phyloP scores from a whole-genome alignment of 2,329 filamentous ascomycete genomes.

The Fusarium sp. region DNA sequence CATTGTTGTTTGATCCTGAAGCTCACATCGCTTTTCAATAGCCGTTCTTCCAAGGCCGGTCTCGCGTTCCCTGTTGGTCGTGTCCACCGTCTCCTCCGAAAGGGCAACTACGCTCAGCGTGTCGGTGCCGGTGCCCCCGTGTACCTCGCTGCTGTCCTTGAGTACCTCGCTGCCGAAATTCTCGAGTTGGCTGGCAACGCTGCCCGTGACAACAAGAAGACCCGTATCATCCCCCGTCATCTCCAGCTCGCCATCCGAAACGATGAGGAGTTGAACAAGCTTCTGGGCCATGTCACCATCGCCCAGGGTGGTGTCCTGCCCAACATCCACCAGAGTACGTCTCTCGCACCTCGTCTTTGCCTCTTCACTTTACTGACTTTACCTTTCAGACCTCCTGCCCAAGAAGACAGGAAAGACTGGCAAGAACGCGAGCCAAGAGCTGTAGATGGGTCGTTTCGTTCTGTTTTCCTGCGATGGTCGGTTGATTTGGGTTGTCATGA shows the following conservation, averaged over 20 bases:
- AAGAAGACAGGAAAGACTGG: slow-evolving; percentile 98
- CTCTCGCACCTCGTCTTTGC: background rate
- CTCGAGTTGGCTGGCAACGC: slow-evolving; percentile 99
- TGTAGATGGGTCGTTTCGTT: slow-evolving; percentile 75
- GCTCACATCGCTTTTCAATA: slow-evolving; percentile 57
- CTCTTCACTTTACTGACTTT: slow-evolving; percentile 55
- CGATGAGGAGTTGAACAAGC: slow-evolving; percentile 99
- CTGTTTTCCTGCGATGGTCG: slow-evolving; percentile 72
- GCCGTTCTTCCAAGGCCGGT: slow-evolving; percentile 99
- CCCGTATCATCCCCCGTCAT: slow-evolving; percentile 99
- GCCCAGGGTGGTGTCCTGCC: slow-evolving; percentile 97
- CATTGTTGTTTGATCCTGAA: background rate
- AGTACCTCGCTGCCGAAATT: slow-evolving; percentile 99
- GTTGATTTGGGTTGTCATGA: slow-evolving; percentile 83
- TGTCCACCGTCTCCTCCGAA: slow-evolving; percentile 98
- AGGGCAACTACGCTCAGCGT: slow-evolving; percentile 99
- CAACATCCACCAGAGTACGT: slow-evolving; percentile 97
- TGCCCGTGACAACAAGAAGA: slow-evolving; percentile 99
- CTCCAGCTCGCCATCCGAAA: slow-evolving; percentile 99
- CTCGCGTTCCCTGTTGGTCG: slow-evolving; percentile 98
- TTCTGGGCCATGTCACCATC: slow-evolving; percentile 95
- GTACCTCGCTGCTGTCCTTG: slow-evolving; percentile 96
- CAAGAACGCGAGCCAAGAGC: slow-evolving; percentile 94
- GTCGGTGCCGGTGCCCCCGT: slow-evolving; percentile 98
- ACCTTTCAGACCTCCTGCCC: slow-evolving; percentile 86